Base-by-base conservation (phyloP, 1,139 yeast species). In the Magnusiomyces ingens region DNA sequence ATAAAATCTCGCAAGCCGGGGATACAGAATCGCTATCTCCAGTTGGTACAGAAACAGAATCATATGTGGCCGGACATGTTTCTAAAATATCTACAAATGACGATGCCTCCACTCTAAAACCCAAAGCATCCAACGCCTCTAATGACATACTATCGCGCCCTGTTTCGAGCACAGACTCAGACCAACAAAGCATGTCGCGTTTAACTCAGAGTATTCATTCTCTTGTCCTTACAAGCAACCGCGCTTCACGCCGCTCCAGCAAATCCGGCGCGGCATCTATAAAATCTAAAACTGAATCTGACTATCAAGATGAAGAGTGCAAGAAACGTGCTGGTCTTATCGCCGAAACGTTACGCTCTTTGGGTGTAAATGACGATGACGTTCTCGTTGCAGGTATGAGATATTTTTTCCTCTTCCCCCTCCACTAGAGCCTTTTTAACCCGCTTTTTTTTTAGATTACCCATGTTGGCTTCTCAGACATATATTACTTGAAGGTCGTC, bases 381-480 rank as follows among this genome's bases (percentile, higher is more conserved):
- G 56, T 55, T 13, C 52, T 65, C 5, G 46, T 64, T 21, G 68
- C 64, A 11, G 64, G 65, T 61, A 57, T 47, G 64, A 56, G 13
- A 26, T n/a, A 2, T 2, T 17, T 21, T 8, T 26, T 35, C 19
- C 40, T 17, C 21, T 22, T 36, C 26, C n/a, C n/a, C n/a, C n/a
- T n/a, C n/a, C n/a, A n/a, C n/a, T n/a, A n/a, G 26, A 19, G 5
- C 15, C 15, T 35, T 40, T n/a, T 38, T 19, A 35, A 10, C 11
- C 8, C 15, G 21, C 13, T 17, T 38, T 44, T 44, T 11, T 13
- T 29, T 15, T 45, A 56, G 69, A 83, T 58, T 85, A 76, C 62
- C 78, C 85, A 5, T 81, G 90, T 37, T 91, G 96, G 96, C 71
- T 91, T 44, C 74, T 89, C 53, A 79, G 83, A 57, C 95, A 88